Percentiles rank a stretch among this genome's conserved stretches.
phyloP scores from a whole-genome alignment of 495 filamentous ascomycete genomes.

The Margaritispora aquatica region DNA sequence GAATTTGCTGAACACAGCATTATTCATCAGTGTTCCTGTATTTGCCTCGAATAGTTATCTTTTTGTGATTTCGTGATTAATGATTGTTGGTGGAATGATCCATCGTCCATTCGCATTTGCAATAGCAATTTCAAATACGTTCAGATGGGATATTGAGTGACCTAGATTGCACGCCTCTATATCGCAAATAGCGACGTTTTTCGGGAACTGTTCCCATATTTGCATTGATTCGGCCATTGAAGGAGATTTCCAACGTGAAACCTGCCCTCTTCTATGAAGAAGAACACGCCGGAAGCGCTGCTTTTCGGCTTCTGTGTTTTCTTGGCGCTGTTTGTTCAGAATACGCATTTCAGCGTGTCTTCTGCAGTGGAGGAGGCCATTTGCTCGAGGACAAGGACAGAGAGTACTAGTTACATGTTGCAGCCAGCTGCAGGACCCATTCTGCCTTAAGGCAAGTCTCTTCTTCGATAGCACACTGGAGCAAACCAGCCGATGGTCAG shows the following conservation, averaged over 20 bases:
- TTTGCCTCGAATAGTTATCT: conserved; percentile 4
- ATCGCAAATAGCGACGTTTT: conserved; percentile 7
- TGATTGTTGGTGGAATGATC: conserved; percentile 10
- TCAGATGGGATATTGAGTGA: conserved; percentile 3
- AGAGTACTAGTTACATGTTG: conserved; percentile 5
- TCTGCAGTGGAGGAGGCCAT: conserved; percentile 3
- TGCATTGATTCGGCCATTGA: conserved; percentile 6
- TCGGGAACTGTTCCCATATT: conserved; percentile 4
- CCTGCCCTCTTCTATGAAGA: conserved; percentile 3
- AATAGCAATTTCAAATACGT: conserved; percentile 9
- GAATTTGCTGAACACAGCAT: conserved; percentile 9
- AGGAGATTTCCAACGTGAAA: conserved; percentile 2
- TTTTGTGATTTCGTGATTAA: conserved; percentile 10
- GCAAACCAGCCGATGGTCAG: conserved; percentile 1
- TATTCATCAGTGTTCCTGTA: conserved; percentile 6
- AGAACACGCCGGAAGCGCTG: conserved; percentile 4
- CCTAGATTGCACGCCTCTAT: conserved; percentile 7
- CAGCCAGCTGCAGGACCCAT: conserved; percentile 8
- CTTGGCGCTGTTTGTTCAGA: conserved; percentile 9
- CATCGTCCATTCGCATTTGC: conserved; percentile 8
- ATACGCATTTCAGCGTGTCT: conserved; percentile 9
- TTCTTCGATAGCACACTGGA: conserved; percentile 3
- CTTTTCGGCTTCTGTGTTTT: conserved; percentile 11
- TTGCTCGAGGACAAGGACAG: conserved; percentile 7
- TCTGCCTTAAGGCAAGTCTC: not conserved